These are phyloP conservation scores for Hibiscus mutabilis DNA, from an alignment of 345 rosid species.

Conservation along the genomic window DNA sequence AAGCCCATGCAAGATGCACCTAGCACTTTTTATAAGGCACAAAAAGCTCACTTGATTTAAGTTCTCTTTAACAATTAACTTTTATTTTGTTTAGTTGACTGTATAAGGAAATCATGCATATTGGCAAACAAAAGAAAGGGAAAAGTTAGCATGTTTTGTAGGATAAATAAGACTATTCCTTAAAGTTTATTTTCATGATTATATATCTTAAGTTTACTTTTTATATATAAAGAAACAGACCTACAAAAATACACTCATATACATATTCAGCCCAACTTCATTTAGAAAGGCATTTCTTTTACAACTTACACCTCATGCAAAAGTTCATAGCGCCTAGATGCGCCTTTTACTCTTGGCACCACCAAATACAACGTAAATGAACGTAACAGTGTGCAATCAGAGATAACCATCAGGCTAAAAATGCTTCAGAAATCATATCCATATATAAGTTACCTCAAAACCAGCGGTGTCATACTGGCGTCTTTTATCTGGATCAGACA, in stretches of 20 bases:
- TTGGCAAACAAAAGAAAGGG: neutral
- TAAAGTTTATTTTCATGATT: no score
- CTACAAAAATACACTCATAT: neutral
- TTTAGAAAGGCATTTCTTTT: neutral
- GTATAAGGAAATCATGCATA: neutral
- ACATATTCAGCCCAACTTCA: neutral
- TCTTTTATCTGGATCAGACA: slow-evolving; percentile 86
- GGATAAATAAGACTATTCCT: no score
- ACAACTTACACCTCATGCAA: neutral
- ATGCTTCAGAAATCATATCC: neutral
- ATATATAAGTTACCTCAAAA: slow-evolving; percentile 65
- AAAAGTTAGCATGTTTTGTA: neutral
- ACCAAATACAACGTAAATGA: neutral
- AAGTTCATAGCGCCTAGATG: neutral
- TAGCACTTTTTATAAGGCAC: no score
- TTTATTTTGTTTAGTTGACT: no score
- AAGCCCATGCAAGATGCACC: no score
- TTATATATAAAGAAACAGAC: neutral
- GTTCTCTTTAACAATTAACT: no score
- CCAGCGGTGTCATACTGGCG: slow-evolving; percentile 89
- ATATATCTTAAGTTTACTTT: neutral
- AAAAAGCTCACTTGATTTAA: neutral
- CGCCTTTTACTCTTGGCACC: neutral
- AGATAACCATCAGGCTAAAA: neutral
- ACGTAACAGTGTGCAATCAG: neutral